Conservation (phyloP, 441 rosid genomes). For the Corymbia citriodora region DNA sequence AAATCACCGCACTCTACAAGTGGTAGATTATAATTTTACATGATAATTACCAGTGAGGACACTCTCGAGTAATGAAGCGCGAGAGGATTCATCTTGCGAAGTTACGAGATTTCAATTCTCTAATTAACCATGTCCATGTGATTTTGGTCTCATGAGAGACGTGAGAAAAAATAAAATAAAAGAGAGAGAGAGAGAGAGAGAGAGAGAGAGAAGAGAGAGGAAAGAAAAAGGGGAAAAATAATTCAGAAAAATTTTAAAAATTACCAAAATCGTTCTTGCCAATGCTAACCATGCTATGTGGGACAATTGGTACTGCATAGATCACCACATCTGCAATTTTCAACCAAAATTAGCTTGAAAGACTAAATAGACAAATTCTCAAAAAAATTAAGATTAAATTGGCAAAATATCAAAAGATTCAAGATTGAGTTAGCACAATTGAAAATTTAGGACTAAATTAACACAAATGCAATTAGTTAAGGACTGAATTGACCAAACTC, state of each 20-base stretch:
- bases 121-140: no score
- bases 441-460: no score
- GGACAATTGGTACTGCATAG: rapidly evolving
- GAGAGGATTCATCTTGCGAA: neutral
- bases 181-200: no score
- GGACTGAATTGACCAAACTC: no score
- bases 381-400: neutral
- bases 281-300: rapidly evolving
- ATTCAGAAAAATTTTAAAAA: neutral
- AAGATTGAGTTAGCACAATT: neutral
- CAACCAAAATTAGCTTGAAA: neutral
- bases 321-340: neutral
- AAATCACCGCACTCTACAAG: neutral
- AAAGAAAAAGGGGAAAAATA: no score
- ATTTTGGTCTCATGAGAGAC: no score
- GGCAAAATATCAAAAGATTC: neutral
- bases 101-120: neutral
- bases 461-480: rapidly evolving
- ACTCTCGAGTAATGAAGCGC: neutral
- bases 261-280: neutral
- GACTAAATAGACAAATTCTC: neutral
- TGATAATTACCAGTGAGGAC: neutral
- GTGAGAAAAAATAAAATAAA: no score
- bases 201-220: no score
- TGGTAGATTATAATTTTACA: neutral